Evolutionary conservation across 2,329 filamentous ascomycete genomes (phyloP).

Genomic region (Colletotrichum camelliae): DNA sequence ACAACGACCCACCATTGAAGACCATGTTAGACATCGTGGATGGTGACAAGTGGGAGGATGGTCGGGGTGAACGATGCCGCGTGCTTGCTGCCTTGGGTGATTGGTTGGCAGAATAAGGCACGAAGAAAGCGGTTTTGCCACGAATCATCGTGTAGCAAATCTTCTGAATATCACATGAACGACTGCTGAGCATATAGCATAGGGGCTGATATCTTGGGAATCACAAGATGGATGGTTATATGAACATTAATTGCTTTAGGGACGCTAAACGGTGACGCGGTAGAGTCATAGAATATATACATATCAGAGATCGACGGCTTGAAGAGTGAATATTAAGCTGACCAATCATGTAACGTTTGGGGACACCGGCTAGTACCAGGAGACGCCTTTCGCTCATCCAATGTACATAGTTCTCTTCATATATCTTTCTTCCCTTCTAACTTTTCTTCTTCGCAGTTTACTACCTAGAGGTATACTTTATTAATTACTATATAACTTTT

Average conservation of each 20-base stretch:
- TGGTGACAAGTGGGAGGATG: slow-evolving; percentile 7
- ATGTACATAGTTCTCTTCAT: not conserved
- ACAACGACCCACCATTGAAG: not conserved
- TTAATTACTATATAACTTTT: too few species aligned
- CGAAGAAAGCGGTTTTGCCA: not conserved
- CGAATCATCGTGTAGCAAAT: not conserved
- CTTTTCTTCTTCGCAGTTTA: too few species aligned
- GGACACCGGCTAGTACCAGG: not conserved
- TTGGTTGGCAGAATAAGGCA: not conserved
- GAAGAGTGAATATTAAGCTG: fast-evolving
- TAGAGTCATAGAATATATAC: not conserved
- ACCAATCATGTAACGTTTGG: not conserved
- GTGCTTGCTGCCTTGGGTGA: not conserved
- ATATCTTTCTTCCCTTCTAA: too few species aligned
- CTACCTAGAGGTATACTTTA: too few species aligned
- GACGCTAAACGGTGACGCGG: not conserved
- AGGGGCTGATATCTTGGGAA: not conserved
- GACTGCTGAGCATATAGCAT: not conserved
- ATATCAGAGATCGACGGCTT: not conserved
- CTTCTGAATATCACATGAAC: not conserved
- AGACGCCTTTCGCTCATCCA: not conserved
- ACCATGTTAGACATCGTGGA: not conserved
- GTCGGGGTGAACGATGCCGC: not conserved
- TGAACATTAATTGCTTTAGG: not conserved
- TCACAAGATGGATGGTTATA: not conserved